Base-by-base conservation (phyloP, 1,139 yeast genomes). In the Pneumocystis carinii region DNA sequence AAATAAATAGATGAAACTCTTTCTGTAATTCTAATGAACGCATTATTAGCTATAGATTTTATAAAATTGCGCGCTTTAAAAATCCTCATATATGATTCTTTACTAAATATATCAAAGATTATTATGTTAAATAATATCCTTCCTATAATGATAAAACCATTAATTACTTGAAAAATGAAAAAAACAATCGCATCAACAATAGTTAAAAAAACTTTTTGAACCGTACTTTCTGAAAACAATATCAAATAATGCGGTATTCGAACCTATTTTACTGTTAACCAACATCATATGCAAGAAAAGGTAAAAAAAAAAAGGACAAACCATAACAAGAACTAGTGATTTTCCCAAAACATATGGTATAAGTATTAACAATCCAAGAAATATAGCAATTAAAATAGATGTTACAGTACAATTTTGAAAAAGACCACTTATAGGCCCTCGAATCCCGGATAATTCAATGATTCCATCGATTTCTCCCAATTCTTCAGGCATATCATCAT, bases 331-430 rank as follows among this genome's bases (percentile, higher is more conserved):
- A 17, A 69, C 58, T 19, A 66, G 62, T 10, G 68, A 24, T 38
- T 73, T 67, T 3, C 75, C 75, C 19, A 65, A 41, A 5, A 68
- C 56, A 63, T 72, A 72, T 2, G 75, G 75, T 7, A 71, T 39
- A 62, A 70, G 69, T 41, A 69, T 67, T 24, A 70, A 59, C 12
- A 66, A 57, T 4, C 62, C 67, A 3, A 66, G 58, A 19, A 64
- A 42, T 14, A 66, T 66, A 7, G 71, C 66, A 14, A 69, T 66
- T 59, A 69, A 60, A 41, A 67, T 66, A 3, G 70, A 65, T 8
- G 67, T 60, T 42, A 67, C 64, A 60, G 65, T 61, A 19, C 67
- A 64, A 55, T 64, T 68, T 62, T 64, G 67, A 37, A 69, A 69
- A 41, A 70, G 61, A n/a, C 68, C 66, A 19, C 65, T 42, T 3